Evolutionary conservation across 768 basidiomycete species (phyloP), one percentile per base, ranked within the genome.

Genomic region (Mycena leptocephala): DNA sequence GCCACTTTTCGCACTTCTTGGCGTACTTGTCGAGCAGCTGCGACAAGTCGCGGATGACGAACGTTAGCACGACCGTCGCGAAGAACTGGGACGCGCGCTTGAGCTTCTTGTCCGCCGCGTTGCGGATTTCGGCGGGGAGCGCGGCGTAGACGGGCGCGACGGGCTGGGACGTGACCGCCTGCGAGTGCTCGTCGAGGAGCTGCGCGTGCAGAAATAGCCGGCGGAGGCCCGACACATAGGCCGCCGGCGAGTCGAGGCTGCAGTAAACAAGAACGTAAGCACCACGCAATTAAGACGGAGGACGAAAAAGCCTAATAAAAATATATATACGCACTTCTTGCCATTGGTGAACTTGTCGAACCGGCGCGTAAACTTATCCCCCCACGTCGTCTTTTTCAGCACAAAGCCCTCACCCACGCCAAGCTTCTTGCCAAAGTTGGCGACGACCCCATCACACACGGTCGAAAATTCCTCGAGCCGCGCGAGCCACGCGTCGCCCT

Each of bases 1-100:
- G 89, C 95, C 95, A 96, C 85, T 96, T 96, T 86, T 96, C 96
- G 85, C 95, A 96, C 83, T 95, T 95, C 90, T 97, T 97, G 77
- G 94, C 95, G 84, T 97, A 97, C 86, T 97, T 97, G 88, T 97
- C 97, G 76, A 97, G 88, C 63, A 97, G 86, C 80, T 94, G 92
- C 51, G 95, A 95, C 77, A 97, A 89, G 83, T 97, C 96, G 67
- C 93, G 93, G 80, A 98, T 93, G 80, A 98, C 96, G 82, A 98
- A 97, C 22, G 95, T 95, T 76, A 97, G 88, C 69, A 98, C 92
- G 75, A 97, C 96, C 67, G 90, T 95, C 30, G 95, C 95, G 79
- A 97, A 98, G 83, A 98, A 98, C 81, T 97, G 95, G n/a, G 95
- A 96, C 39, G 92, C 90, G 76, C 94, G 93, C 81, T 92, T 93